Evolutionary conservation across 495 filamentous ascomycete species (phyloP).

Genomic region (Aspergillus cavernicola): DNA sequence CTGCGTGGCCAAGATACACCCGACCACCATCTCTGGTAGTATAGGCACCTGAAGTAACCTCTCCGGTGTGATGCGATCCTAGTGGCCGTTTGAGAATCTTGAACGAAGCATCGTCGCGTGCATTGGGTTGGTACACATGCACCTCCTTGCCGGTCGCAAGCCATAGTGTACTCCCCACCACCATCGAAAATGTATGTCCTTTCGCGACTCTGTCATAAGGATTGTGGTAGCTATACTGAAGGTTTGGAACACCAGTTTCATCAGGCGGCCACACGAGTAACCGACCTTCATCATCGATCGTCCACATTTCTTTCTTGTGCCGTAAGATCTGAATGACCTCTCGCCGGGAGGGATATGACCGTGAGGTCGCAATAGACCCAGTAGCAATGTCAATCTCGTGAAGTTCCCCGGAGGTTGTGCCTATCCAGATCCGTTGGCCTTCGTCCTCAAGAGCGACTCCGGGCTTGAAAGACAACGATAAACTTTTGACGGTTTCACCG

Average conservation of each 20-base stretch:
- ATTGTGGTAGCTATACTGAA: conserved; percentile 57
- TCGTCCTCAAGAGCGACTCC: conserved; percentile 69
- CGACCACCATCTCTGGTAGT: conserved; percentile 71
- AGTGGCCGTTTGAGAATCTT: conserved; percentile 69
- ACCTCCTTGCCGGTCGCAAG: conserved; percentile 85
- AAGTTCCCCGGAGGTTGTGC: conserved; percentile 80
- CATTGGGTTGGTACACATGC: conserved; percentile 71
- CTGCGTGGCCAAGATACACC: conserved; percentile 86
- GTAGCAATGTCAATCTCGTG: conserved; percentile 78
- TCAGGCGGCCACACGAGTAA: conserved; percentile 86
- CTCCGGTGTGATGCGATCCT: conserved; percentile 63
- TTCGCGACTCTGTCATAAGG: conserved; percentile 70
- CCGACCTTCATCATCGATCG: conserved; percentile 84
- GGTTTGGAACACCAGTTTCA: conserved; percentile 65
- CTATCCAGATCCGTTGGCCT: conserved; percentile 83
- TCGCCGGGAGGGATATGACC: conserved; percentile 70
- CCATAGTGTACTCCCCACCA: conserved; percentile 78
- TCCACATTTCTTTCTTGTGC: conserved; percentile 88
- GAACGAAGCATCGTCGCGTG: conserved; percentile 63
- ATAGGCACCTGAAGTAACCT: conserved; percentile 82
- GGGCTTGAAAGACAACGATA: conserved; percentile 83
- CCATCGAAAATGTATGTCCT: conserved; percentile 83
- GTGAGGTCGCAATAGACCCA: conserved; percentile 61
- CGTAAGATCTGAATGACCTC: conserved; percentile 86
- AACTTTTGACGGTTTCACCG: conserved; percentile 70